Evolutionary conservation across 2,329 filamentous ascomycete genomes (phyloP), one percentile per base, ranked within the genome.

Genomic region (Fusarium sarcochroum): DNA sequence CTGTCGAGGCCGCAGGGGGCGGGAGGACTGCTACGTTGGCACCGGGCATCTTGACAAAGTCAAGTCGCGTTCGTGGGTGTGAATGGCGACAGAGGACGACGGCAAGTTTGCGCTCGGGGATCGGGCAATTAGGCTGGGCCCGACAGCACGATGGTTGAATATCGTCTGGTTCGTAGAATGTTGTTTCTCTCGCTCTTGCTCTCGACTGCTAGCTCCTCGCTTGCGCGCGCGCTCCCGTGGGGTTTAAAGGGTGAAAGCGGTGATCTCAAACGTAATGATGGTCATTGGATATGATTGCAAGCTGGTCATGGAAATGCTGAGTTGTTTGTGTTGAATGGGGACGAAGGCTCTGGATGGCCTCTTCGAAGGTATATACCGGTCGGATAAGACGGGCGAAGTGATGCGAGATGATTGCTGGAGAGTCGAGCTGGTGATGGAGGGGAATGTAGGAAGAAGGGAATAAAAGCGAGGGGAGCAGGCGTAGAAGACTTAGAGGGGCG

Each of bases 201-300:
- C 74, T 78, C 74, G 66, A 76, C 77, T 79, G 77, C 80, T 79
- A 73, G 76, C 77, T 81, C 79, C 85, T 88, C 85, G 81, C 86
- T 87, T 85, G 84, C 85, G 82, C 85, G 84, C 85, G 84, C 85
- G 83, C 84, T 88, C 86, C 86, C 88, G 88, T 89, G 84, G 84
- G 85, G 81, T 88, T 90, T 88, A 91, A 90, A 90, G 89, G 85
- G 88, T 90, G 87, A 85, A 86, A 84, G 82, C 82, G 78, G 78
- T 81, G 83, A 84, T 84, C 83, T 84, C 69, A 81, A 72, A 76
- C 73, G 78, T 80, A 70, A 73, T 78, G 73, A 75, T 85, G 80
- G 81, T 89, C 88, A 90, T 90, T 81, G 78, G 80, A 76, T 72
- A 76, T 72, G 76, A 68, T 70, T 75, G 78, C 79, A 80, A 78